Conservation (phyloP, 2,329 filamentous ascomycete genomes). For the Pyrenochaeta sp. region DNA sequence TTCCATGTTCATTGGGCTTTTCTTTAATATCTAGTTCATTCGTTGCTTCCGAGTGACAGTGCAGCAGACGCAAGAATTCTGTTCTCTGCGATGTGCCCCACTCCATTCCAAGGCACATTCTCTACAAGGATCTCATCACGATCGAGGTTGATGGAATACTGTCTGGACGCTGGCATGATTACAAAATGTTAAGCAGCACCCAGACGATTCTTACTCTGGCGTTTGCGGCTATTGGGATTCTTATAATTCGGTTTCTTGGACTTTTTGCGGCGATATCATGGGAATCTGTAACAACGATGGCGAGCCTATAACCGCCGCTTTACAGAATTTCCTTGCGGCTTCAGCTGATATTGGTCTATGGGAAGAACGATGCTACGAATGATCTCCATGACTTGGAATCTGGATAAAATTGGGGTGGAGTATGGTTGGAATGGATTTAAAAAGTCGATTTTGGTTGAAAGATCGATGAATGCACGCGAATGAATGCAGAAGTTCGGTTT, state of each 20-base stretch:
- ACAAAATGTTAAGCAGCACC: neutral
- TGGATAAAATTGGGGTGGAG: neutral
- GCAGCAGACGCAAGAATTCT: neutral
- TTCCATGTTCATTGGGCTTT: neutral
- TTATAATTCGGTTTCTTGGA: neutral
- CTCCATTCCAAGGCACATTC: neutral
- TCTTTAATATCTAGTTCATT: neutral
- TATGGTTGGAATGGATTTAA: neutral
- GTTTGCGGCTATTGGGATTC: neutral
- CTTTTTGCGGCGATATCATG: neutral
- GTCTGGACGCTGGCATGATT: neutral
- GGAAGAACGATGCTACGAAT: constrained; percentile 1
- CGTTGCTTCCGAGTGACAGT: neutral
- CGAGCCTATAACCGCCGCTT: neutral
- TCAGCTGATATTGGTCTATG: neutral
- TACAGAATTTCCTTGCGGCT: neutral
- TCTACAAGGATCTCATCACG: neutral
- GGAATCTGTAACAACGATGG: constrained; percentile 1
- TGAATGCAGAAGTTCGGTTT: neutral
- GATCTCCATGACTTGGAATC: neutral
- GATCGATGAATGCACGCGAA: neutral
- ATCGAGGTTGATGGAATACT: neutral
- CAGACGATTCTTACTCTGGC: neutral
- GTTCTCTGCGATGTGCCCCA: neutral
- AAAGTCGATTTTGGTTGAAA: neutral